A percentile compares a stretch with the other conserved stretches of the same genome.
These are phyloP conservation scores for Neoscytalidium dimidiatum DNA, from an alignment of 2,329 filamentous ascomycete genomes.

Conservation along the genomic window DNA sequence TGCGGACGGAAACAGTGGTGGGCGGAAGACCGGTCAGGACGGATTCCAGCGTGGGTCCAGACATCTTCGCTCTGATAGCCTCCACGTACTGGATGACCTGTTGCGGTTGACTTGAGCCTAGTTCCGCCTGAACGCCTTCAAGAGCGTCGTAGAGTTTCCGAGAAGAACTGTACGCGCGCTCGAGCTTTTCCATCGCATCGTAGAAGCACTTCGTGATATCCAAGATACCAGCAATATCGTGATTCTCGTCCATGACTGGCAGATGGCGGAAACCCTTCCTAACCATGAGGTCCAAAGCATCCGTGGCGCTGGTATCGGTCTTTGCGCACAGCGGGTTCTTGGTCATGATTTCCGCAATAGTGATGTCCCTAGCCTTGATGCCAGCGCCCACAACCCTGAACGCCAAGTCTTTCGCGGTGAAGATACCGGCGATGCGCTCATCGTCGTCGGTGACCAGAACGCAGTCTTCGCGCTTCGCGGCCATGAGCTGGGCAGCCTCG, in stretches of 20 bases:
- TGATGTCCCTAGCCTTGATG: constrained; percentile 83
- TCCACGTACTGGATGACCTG: constrained; percentile 99
- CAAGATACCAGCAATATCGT: constrained; percentile 95
- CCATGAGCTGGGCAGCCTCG: constrained; percentile 97
- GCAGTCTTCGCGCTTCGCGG: constrained; percentile 96
- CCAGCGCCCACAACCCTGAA: constrained; percentile 94
- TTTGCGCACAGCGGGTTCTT: constrained; percentile 97
- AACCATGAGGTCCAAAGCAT: constrained; percentile 97
- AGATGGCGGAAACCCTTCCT: constrained; percentile 96
- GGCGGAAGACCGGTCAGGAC: constrained; percentile 91
- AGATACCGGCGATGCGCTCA: constrained; percentile 96
- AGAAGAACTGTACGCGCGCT: constrained; percentile 97
- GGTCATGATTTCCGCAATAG: constrained; percentile 98
- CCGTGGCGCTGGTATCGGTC: constrained; percentile 96
- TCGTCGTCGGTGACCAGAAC: constrained; percentile 97
- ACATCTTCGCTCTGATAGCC: constrained; percentile 94
- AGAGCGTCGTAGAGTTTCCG: constrained; percentile 96
- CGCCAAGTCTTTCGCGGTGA: constrained; percentile 96
- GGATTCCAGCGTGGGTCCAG: constrained; percentile 91
- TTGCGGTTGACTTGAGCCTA: constrained; percentile 93
- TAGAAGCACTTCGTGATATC: constrained; percentile 99
- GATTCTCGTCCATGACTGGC: constrained; percentile 99
- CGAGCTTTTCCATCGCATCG: constrained; percentile 99
- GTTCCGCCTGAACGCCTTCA: constrained; percentile 95
- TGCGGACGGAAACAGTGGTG: constrained; percentile 91